Conservation (phyloP, 768 basidiomycete species). For the Lactifluus hygrophoroides region DNA sequence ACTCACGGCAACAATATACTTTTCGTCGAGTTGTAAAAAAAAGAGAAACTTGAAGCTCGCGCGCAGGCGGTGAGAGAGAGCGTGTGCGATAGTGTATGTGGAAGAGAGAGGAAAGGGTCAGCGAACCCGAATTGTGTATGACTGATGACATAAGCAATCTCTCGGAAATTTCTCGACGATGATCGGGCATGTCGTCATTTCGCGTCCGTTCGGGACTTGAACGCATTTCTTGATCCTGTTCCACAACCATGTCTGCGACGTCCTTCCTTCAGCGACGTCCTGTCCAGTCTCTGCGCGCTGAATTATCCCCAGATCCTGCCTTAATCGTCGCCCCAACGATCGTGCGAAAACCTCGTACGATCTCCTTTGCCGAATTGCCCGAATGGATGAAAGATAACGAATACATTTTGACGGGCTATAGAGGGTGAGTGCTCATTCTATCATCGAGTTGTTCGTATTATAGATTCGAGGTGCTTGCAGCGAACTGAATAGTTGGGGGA, state of each 20-base stretch:
- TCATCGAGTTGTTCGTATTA: neutral
- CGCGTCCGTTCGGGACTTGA: too few species aligned
- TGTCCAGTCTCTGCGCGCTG: neutral
- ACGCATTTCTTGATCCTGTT: neutral
- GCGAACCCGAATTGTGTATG: conserved; percentile 2
- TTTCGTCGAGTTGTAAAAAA: neutral
- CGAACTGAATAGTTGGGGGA: conserved; percentile 51
- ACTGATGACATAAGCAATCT: conserved; percentile 1
- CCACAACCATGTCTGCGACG: neutral
- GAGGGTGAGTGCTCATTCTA: conserved; percentile 38
- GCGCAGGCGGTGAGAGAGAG: conserved; percentile 10
- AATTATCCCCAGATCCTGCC: neutral
- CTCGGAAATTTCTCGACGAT: too few species aligned
- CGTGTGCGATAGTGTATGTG: neutral
- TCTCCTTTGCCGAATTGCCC: conserved; percentile 51
- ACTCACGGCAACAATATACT: conserved; percentile 3
- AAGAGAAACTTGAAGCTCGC: neutral
- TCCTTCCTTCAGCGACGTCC: conserved; percentile 3
- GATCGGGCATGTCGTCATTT: too few species aligned
- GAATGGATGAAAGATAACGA: conserved; percentile 71
- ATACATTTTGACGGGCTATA: conserved; percentile 60
- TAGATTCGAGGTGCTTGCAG: conserved; percentile 28
- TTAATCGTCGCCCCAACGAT: neutral
- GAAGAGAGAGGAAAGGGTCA: neutral
- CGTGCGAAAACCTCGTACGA: conserved; percentile 20